Evolutionary conservation across 345 rosid genomes (phyloP).

Genomic region (Kernera saxatilis): DNA sequence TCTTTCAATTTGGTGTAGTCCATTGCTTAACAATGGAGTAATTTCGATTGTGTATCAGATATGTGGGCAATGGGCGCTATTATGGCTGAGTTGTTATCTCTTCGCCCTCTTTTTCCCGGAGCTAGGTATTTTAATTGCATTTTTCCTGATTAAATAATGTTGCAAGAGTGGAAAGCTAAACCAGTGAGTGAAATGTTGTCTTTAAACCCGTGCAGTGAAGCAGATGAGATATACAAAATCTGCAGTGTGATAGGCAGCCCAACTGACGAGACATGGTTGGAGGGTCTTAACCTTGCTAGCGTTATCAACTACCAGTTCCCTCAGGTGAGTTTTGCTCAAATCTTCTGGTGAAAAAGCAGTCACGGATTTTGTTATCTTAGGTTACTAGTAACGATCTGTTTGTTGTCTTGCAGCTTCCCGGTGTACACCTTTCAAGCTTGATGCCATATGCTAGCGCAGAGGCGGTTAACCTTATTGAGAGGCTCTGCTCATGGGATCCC

Average conservation of each 20-base stretch:
- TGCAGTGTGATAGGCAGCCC: slow-evolving; percentile 89
- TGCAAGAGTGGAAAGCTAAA: background rate
- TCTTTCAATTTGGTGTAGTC: background rate
- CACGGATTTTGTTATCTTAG: background rate
- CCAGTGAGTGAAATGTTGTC: too few relatives aligned
- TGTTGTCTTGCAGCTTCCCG: slow-evolving; percentile 43
- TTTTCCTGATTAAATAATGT: background rate
- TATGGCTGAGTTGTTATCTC: slow-evolving; percentile 76
- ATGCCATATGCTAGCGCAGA: slow-evolving; percentile 66
- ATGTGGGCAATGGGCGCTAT: slow-evolving; percentile 99
- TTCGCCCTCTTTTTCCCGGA: slow-evolving; percentile 91
- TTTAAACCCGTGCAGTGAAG: slow-evolving; percentile 92
- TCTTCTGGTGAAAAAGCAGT: background rate
- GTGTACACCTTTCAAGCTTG: slow-evolving; percentile 45
- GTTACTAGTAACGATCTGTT: background rate
- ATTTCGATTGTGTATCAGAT: slow-evolving; percentile 40
- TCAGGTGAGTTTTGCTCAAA: slow-evolving; percentile 31
- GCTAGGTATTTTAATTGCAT: slow-evolving; percentile 39
- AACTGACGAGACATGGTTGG: slow-evolving; percentile 66
- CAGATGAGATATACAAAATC: slow-evolving; percentile 92
- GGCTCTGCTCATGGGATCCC: slow-evolving; percentile 97
- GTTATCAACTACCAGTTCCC: slow-evolving; percentile 79
- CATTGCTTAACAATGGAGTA: background rate
- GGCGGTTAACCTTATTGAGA: slow-evolving; percentile 64
- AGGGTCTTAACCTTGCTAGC: slow-evolving; percentile 83